Base-by-base conservation (phyloP, 495 filamentous ascomycete genomes). In the Melanomma pulvis-pyrius region DNA sequence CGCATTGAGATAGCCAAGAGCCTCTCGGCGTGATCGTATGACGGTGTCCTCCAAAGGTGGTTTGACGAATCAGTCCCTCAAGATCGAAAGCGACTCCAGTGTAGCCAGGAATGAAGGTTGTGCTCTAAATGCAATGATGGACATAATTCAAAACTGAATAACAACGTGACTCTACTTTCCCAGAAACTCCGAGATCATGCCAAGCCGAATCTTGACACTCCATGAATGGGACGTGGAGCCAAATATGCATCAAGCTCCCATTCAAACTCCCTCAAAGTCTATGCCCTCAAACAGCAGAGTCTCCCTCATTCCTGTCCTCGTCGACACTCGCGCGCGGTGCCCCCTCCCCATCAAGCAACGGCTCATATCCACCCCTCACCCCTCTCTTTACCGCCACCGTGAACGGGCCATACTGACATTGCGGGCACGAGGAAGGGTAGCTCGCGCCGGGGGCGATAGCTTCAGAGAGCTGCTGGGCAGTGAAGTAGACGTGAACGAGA, bases 401-500 rank as follows among this genome's bases (percentile, higher is more conserved):
- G 41, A 66, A 47, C 15, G 59, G 53, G 29, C 51, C 52, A 34
- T 59, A 52, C 15, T 68, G 50, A 46, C 65, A 68, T 1, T 63
- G 49, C 9, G 65, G 65, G 34, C 65, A 68, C 22, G 59, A 59
- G 2, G 2, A 11, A 0, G 26, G 19, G 21, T 26, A 59, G 17
- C 24, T 48, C 9, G 50, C 25, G 36, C 49, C 52, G 1, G 58
- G 34, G 4, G 28, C 15, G 0, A 61, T 1, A 1, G n/a, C 13
- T 17, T 61, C 65, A 44, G 25, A 30, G n/a, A 68, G 55, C 15
- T 55, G 48, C 44, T 50, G 49, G 12, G 24, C 24, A 21, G 29
- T 24, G 46, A 68, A 68, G 54, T 59, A 59, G 25, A 46, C 19
- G 26, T 68, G 65, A 15, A 68, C 29, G 28, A 59, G 39, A 49